These are phyloP conservation scores for Colletotrichum kahawae DNA, from an alignment of 2,329 filamentous ascomycete genomes.

Conservation along the genomic window DNA sequence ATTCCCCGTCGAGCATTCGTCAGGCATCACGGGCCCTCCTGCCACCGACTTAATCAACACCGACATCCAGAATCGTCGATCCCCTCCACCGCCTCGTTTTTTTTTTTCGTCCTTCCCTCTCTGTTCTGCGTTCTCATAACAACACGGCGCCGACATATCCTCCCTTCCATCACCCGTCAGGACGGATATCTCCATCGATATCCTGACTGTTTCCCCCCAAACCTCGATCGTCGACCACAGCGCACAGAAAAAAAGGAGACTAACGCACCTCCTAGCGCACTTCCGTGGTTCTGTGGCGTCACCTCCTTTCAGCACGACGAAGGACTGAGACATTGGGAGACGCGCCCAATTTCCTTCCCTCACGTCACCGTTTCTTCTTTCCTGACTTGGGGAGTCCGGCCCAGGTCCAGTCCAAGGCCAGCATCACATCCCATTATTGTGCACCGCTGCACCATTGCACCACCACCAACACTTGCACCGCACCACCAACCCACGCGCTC, in stretches of 20 bases:
- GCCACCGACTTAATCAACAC: background rate
- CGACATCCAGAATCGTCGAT: background rate
- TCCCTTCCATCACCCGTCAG: background rate
- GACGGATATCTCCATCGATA: background rate
- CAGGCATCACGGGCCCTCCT: background rate
- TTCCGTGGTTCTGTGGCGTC: conserved; percentile 18
- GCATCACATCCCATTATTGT: background rate
- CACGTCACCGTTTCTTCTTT: conserved; percentile 13
- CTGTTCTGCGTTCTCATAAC: background rate
- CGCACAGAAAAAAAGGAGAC: background rate
- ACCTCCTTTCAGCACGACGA: conserved; percentile 12
- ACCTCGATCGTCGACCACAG: background rate
- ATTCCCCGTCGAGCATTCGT: background rate
- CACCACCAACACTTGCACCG: background rate
- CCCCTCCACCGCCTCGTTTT: background rate
- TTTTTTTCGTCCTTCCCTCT: background rate
- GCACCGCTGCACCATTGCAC: background rate
- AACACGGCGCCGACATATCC: background rate
- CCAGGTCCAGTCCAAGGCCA: background rate
- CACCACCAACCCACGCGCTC: background rate
- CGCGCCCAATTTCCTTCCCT: conserved; percentile 13
- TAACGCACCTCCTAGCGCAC: conserved; percentile 4
- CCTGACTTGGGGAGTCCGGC: background rate
- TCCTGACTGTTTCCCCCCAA: background rate
- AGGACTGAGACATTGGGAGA: conserved; percentile 18